These are phyloP conservation scores for Mycena amicta DNA, from an alignment of 768 basidiomycete species.

Conservation along the genomic window DNA sequence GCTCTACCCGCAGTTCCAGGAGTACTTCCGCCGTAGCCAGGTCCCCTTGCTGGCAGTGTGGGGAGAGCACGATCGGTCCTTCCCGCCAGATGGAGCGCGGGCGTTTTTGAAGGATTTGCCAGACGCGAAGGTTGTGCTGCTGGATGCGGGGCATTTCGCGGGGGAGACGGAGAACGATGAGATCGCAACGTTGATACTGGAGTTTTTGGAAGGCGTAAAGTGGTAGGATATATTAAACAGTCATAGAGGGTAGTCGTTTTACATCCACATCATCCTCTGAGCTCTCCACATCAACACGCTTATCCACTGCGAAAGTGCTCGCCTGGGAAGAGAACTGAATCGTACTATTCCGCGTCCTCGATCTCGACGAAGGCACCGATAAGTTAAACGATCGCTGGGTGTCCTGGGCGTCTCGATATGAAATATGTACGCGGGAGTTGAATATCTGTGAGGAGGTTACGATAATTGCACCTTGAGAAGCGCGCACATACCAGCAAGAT, in stretches of 20 bases:
- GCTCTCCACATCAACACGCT: too few species aligned
- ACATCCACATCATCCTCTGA: too few species aligned
- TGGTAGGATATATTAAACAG: too few species aligned
- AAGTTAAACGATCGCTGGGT: too few species aligned
- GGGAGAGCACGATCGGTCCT: slow-evolving; percentile 48
- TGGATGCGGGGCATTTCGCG: slow-evolving; percentile 50
- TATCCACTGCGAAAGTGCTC: too few species aligned
- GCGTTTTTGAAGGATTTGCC: slow-evolving; percentile 41
- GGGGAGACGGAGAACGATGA: slow-evolving; percentile 42
- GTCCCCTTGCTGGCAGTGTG: slow-evolving; percentile 50
- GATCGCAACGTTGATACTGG: slow-evolving; percentile 29
- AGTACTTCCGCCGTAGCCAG: slow-evolving; percentile 40
- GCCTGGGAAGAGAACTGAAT: too few species aligned
- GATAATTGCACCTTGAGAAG: background rate
- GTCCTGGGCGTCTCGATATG: background rate
- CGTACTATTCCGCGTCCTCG: too few species aligned
- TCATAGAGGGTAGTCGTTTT: too few species aligned
- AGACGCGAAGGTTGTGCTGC: slow-evolving; percentile 37
- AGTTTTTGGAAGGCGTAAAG: too few species aligned
- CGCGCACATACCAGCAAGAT: background rate
- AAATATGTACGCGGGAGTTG: background rate
- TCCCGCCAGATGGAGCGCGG: slow-evolving; percentile 44
- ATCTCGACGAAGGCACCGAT: too few species aligned
- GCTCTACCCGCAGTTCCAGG: slow-evolving; percentile 47
- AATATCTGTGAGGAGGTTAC: background rate